Evolutionary conservation across 257 asterid genomes (phyloP), one percentile per base, ranked within the genome.

Genomic region (Phtheirospermum japonicum): DNA sequence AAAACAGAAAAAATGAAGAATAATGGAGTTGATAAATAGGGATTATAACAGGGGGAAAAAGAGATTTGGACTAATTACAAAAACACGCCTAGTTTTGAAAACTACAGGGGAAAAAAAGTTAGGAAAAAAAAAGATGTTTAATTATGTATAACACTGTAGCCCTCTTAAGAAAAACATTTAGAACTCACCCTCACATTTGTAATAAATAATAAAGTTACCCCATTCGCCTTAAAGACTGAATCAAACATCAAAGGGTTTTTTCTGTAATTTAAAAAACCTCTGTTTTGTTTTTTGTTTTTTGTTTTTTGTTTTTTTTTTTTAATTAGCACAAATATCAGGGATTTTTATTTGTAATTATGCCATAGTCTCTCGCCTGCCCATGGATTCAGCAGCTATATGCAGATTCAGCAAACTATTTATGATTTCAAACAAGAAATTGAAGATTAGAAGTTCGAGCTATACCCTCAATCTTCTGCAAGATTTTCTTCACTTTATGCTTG

Each of bases 381-480:
- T n/a, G n/a, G n/a, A n/a, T n/a, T n/a, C n/a, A n/a, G n/a, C n/a
- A n/a, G n/a, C n/a, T n/a, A n/a, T n/a, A 49, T 28, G 33, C 10
- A 51, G 28, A 65, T 39, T 32, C 5, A 17, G 2, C 12, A 11
- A 49, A 17, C 13, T 19, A 49, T 49, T 8, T 49, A 7, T 17
- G 31, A 30, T 49, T 19, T n/a, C 0, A 12, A 53, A n/a, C 7
- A 13, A 52, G 34, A 2, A 52, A 11, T 45, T 49, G 9, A 11
- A 52, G 34, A 5, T 3, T 11, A 55, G 16, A 28, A 7, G 5
- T 48, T 34, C 12, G 16, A 17, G 45, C 36, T 26, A 26, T 31
- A 56, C 98, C 98, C 69, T 91, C 98, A 81, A 91, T 88, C 83
- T 88, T 91, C 80, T 91, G 98, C 88, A 91, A 75, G 88, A 88